Base-by-base conservation (phyloP, 176 grass and related monocot genomes). In the Cymbopogon citratus region DNA sequence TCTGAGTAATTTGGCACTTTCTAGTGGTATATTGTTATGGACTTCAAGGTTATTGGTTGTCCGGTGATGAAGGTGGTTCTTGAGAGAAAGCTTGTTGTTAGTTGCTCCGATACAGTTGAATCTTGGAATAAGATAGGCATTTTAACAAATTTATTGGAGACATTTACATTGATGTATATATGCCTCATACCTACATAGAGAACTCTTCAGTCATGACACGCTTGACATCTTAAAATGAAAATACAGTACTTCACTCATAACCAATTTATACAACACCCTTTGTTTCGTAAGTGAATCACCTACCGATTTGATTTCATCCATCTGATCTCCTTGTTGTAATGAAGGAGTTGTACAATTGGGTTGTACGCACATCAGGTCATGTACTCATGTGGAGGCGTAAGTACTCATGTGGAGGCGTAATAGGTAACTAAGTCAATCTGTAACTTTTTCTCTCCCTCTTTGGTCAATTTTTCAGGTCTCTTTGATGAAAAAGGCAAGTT, bases 401-500 rank as follows among this genome's bases (percentile, higher is more conserved):
- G 38, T 40, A 40, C 38, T 40, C 38, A 40, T 59, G 61, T 34
- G 60, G 60, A 28, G 63, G 78, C 13, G 10, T 41, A 7, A 6
- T n/a, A 74, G 69, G 18, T 44, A 59, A 67, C 52, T 19, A 40
- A 13, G 4, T 67, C 26, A 44, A 21, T 54, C 6, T 66, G 21
- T 84, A 36, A 73, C 54, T 60, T 25, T 9, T 48, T 59, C 24
- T 8, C 68, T 61, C 7, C 9, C 68, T 68, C 8, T 15, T 14
- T 73, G 38, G 74, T 25, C 52, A 52, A 34, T 57, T 18, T 31
- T 83, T 35, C 85, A 98, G 95, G 95, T 15, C 65, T 95, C 15
- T 98, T 98, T 61, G 80, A 95, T 86, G 87, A 85, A 34, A 87
- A 91, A 14, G 95, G 95, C 67, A 95, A 84, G 43, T 61, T 98